Conservation (phyloP, 2,329 filamentous ascomycete species). For the Lachnum nothofagi region DNA sequence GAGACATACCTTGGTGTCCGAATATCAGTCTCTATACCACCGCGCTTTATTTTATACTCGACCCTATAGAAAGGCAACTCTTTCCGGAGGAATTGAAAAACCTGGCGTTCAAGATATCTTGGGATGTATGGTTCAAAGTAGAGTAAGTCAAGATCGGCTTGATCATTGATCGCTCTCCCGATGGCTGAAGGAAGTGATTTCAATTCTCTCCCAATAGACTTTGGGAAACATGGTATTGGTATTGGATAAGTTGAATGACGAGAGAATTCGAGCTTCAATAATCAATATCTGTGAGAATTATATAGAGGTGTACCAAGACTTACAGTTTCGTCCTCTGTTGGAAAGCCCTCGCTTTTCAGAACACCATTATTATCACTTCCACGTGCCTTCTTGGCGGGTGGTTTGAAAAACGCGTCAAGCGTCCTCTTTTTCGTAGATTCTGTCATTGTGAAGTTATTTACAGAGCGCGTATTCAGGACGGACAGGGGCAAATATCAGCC, state of each 20-base stretch:
- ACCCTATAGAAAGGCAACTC: constrained; percentile 73
- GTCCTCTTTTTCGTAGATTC: constrained; percentile 51
- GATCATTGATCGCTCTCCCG: constrained; percentile 56
- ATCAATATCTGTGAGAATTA: background rate
- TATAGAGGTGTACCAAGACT: background rate
- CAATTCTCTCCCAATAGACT: constrained; percentile 37
- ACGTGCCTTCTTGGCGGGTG: constrained; percentile 39
- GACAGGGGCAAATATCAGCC: constrained; percentile 1
- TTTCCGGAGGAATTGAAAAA: constrained; percentile 68
- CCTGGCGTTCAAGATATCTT: constrained; percentile 45
- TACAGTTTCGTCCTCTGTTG: constrained; percentile 5
- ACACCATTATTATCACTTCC: constrained; percentile 17
- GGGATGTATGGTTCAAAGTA: constrained; percentile 73
- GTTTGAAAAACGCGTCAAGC: constrained; percentile 64
- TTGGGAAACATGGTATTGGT: constrained; percentile 43
- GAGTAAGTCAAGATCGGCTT: constrained; percentile 66
- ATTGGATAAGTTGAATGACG: constrained; percentile 47
- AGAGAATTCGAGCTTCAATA: constrained; percentile 25
- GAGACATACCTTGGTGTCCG: constrained; percentile 42
- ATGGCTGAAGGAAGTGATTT: constrained; percentile 46
- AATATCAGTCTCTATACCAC: constrained; percentile 57
- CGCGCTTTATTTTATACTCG: constrained; percentile 65
- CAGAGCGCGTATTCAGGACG: background rate
- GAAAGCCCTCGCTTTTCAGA: background rate
- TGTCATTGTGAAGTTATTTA: constrained; percentile 18